Conservation (phyloP, 768 basidiomycete genomes). For the Calvatia gigantea region DNA sequence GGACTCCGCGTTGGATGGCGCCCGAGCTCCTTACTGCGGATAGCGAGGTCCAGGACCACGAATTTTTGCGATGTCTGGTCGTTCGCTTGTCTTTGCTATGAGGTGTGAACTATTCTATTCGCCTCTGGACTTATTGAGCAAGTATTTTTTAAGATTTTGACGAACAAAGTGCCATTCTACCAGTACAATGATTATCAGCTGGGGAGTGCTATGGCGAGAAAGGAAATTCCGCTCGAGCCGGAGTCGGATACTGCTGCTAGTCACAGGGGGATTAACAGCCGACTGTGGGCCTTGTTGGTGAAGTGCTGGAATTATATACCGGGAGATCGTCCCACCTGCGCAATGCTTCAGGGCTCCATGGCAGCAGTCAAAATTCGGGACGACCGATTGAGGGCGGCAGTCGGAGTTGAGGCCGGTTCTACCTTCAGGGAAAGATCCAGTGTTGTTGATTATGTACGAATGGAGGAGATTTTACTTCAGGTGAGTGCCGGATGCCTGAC, state of each 20-base stretch:
- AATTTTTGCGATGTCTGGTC: neutral
- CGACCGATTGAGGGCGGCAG: no score
- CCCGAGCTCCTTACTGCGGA: neutral
- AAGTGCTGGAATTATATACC: neutral
- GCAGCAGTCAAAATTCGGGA: neutral
- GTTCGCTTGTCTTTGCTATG: neutral
- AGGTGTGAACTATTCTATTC: neutral
- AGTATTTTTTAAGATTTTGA: neutral
- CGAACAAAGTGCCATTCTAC: neutral
- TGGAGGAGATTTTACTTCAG: no score
- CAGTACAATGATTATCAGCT: neutral
- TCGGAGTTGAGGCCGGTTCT: no score
- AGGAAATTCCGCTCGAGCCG: neutral
- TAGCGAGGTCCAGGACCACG: neutral
- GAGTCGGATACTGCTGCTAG: neutral
- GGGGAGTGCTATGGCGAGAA: no score
- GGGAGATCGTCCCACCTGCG: neutral
- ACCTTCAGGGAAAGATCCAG: no score
- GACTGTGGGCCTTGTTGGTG: neutral
- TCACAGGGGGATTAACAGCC: neutral
- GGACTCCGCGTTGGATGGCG: neutral
- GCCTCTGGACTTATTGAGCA: no score
- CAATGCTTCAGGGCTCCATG: neutral
- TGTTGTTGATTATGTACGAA: no score
- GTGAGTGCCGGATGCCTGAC: no score